Evolutionary conservation across 768 basidiomycete genomes (phyloP).

Genomic region (Tricholoma sp.): DNA sequence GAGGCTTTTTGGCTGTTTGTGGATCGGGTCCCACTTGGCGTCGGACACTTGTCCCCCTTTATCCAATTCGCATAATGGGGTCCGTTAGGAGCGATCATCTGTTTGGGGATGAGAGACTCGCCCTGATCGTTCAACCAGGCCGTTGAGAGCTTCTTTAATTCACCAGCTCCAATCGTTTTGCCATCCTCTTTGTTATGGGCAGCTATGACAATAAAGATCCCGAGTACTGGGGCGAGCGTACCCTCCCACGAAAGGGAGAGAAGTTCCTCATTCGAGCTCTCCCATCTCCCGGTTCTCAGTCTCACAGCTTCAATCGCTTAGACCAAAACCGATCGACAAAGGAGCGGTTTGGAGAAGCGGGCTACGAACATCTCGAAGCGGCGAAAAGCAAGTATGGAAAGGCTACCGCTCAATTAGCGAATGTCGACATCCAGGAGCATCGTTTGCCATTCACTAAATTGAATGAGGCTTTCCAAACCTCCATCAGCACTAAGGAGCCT

Average conservation of each 20-base stretch:
- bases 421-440: slow-evolving; percentile 60
- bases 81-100: slow-evolving; percentile 2
- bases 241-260: slow-evolving; percentile 23
- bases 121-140: slow-evolving; percentile 1
- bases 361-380: slow-evolving; percentile 56
- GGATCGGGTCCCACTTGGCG: slow-evolving; percentile 17
- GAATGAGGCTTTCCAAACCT: slow-evolving; percentile 37
- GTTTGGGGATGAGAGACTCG: background rate
- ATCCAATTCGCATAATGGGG: slow-evolving; percentile 2
- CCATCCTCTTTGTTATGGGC: slow-evolving; percentile 15
- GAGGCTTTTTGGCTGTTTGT: slow-evolving; percentile 41
- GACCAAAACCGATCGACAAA: slow-evolving; percentile 61
- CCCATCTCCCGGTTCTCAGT: slow-evolving; percentile 38
- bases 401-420: slow-evolving; percentile 22
- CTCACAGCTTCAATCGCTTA: slow-evolving; percentile 31
- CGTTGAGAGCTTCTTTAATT: background rate
- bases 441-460: slow-evolving; percentile 37
- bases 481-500: slow-evolving; percentile 50
- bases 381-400: slow-evolving; percentile 32
- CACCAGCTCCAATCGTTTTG: background rate
- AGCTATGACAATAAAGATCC: slow-evolving; percentile 6
- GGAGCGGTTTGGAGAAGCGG: slow-evolving; percentile 60
- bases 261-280: slow-evolving; percentile 38
- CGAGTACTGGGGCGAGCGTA: slow-evolving; percentile 9
- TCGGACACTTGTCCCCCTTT: slow-evolving; percentile 11